Conservation (phyloP, 768 basidiomycete species). For the Rhodosporidiobolus sp. region DNA sequence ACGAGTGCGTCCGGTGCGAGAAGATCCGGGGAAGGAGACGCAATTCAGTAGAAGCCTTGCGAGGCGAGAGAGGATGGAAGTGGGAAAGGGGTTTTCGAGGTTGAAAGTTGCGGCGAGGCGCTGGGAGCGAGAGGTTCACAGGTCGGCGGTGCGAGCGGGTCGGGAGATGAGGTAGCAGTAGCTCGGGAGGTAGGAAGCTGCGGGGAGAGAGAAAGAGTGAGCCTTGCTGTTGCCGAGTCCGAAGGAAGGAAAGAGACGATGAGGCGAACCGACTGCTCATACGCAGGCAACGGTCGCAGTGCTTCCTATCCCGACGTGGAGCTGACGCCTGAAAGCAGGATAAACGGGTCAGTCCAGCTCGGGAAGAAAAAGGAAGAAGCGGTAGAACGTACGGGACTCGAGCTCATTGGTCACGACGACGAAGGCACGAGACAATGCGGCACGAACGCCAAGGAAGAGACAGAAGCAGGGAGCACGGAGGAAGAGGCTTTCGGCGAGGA, state of each 20-base stretch:
- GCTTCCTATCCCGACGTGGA: too few species aligned
- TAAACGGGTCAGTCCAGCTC: too few species aligned
- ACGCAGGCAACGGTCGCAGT: too few species aligned
- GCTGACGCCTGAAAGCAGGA: too few species aligned
- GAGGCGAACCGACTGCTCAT: too few species aligned
- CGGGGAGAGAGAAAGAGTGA: not conserved
- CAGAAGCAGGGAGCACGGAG: too few species aligned
- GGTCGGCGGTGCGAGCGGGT: constrained; percentile 2
- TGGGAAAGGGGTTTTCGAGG: not conserved
- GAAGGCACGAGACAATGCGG: constrained; percentile 1
- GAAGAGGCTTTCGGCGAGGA: too few species aligned
- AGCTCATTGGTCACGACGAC: constrained; percentile 8
- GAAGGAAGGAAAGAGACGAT: too few species aligned
- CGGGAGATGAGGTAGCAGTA: constrained; percentile 18
- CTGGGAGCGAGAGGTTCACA: constrained; percentile 5
- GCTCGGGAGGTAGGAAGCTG: constrained; percentile 25
- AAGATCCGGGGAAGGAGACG: not conserved
- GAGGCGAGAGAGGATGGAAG: not conserved
- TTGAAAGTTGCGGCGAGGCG: not conserved
- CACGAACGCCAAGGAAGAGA: too few species aligned
- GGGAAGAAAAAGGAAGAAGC: not conserved
- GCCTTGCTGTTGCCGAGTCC: too few species aligned
- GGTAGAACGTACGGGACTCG: constrained; percentile 16
- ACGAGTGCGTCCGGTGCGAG: constrained; percentile 2
- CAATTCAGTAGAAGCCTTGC: not conserved